Conservation (phyloP, 208 protist genomes). For the Leishmania martiniquensis region DNA sequence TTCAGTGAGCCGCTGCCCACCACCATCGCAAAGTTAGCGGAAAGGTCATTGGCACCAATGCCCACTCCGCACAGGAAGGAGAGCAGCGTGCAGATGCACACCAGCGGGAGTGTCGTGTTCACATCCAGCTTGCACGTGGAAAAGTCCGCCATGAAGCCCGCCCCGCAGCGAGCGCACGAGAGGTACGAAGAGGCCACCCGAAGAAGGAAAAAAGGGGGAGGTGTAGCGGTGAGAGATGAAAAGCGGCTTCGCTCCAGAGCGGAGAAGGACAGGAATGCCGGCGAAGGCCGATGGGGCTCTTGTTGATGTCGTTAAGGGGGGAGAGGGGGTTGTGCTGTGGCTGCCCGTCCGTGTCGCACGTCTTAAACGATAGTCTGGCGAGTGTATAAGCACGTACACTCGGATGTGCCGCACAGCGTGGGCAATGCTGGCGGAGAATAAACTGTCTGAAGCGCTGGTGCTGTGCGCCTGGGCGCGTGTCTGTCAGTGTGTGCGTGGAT, state of each 20-base stretch:
- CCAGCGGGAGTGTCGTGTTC: conserved; percentile 72
- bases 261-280: too few relatives aligned
- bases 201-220: neutral
- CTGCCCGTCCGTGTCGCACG: neutral
- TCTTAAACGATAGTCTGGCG: neutral
- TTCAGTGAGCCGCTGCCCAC: conserved; percentile 83
- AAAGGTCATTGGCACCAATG: conserved; percentile 85
- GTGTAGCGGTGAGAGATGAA: too few relatives aligned
- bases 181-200: neutral
- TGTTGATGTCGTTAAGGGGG: too few relatives aligned
- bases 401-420: neutral
- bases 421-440: neutral
- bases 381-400: neutral
- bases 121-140: conserved; percentile 59
- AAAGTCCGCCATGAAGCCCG: conserved; percentile 20
- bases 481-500: neutral
- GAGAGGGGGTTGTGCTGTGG: neutral
- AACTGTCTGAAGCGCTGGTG: neutral
- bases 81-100: conserved; percentile 73
- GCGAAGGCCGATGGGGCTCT: neutral
- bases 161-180: neutral
- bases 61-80: conserved; percentile 86
- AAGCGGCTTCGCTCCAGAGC: too few relatives aligned
- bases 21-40: conserved; percentile 88
- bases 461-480: neutral